A percentile compares a stretch with the other conserved stretches of the same genome.
Evolutionary conservation across 805 yeast genomes (phyloP).

Genomic region (Ogataea trehalophila): DNA sequence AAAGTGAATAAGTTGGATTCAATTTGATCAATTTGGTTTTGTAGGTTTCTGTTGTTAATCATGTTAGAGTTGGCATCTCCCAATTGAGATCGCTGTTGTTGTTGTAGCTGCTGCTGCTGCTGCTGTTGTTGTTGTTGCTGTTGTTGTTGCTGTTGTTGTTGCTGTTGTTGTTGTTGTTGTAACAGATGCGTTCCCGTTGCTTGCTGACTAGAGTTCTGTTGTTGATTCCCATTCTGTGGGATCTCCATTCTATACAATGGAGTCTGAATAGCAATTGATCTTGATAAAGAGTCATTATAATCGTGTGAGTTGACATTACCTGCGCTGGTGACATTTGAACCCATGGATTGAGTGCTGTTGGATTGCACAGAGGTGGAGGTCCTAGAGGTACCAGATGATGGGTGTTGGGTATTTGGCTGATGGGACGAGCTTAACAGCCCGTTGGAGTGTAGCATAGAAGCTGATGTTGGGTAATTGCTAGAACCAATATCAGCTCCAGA

Average conservation of each 20-base stretch:
- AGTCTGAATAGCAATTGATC: constrained; percentile 19
- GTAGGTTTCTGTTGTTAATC: neutral
- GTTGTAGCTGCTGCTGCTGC: constrained; percentile 4
- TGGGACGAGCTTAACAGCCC: no score
- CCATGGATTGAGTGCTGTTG: no score
- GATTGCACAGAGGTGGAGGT: no score
- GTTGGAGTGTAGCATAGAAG: constrained; percentile 8
- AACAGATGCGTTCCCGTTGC: neutral
- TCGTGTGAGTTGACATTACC: constrained; percentile 7
- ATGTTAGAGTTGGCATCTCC: neutral
- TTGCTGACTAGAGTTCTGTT: neutral
- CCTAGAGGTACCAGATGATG: no score
- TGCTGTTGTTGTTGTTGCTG: constrained; percentile 3
- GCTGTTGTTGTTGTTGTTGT: neutral
- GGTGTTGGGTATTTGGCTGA: no score
- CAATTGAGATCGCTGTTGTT: neutral
- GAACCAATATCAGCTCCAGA: constrained; percentile 8
- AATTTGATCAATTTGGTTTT: constrained; percentile 13
- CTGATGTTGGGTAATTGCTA: constrained; percentile 6
- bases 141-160: neutral
- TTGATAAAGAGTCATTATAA: constrained; percentile 17
- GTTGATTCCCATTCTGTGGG: constrained; percentile 5
- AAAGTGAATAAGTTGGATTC: constrained; percentile 13
- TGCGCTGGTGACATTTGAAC: neutral
- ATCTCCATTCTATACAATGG: constrained; percentile 20